Conservation (phyloP, 208 protist species). For the Novymonas esmeraldas region DNA sequence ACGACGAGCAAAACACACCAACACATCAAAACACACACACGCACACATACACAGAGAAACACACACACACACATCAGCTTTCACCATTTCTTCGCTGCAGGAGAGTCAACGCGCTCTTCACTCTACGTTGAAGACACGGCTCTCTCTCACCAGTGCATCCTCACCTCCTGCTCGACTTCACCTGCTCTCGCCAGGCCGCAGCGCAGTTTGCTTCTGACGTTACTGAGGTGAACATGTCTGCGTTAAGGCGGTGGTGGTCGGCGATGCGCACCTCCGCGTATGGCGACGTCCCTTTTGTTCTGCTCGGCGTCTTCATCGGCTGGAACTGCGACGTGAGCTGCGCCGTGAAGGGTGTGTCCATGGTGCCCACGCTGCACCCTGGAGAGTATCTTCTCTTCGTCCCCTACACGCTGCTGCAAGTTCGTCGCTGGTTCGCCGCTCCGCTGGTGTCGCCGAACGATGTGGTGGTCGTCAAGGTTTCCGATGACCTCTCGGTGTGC, state of each 20-base stretch:
- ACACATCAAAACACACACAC: neutral
- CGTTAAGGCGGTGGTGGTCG: constrained; percentile 17
- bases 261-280: constrained; percentile 29
- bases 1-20: no score
- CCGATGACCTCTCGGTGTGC: constrained; percentile 68
- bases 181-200: no score
- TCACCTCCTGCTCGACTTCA: no score
- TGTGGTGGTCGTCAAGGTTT: constrained; percentile 76
- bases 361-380: constrained; percentile 73
- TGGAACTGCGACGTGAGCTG: constrained; percentile 75
- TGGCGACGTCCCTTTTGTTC: constrained; percentile 57
- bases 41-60: neutral
- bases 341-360: constrained; percentile 71
- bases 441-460: constrained; percentile 48
- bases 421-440: constrained; percentile 28
- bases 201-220: no score
- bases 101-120: no score
- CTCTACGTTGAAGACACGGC: no score
- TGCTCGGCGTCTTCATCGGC: constrained; percentile 69
- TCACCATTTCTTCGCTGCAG: neutral
- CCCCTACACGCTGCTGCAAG: constrained; percentile 52
- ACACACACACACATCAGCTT: neutral
- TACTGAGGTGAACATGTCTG: no score
- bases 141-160: no score
- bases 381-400: constrained; percentile 71